A percentile compares a stretch with the other conserved stretches of the same genome.
Conservation (phyloP, 2,329 filamentous ascomycete species). For the Ceratocystiopsis sp. region DNA sequence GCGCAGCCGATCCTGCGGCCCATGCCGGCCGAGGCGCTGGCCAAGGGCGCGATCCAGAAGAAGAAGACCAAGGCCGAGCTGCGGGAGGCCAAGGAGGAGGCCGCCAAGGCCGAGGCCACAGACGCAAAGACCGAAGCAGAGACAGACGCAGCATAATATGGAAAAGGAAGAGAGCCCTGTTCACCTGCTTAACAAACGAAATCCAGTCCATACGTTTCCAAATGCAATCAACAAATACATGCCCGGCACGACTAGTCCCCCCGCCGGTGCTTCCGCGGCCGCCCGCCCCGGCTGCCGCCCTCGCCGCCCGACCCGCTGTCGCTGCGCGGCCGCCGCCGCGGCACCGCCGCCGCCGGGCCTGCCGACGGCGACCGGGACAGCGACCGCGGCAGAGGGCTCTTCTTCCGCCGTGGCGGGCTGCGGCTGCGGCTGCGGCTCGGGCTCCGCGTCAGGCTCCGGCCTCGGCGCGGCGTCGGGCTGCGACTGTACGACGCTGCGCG, state of each 20-base stretch:
- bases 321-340: conserved; percentile 9
- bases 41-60: conserved; percentile 61
- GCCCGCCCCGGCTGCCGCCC: conserved; percentile 3
- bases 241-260: neutral
- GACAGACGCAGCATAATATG: neutral
- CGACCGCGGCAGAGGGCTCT: neutral
- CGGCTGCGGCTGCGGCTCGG: neutral
- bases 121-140: neutral
- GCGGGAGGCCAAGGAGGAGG: conserved; percentile 32
- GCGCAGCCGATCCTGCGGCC: conserved; percentile 77
- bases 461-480: too few species aligned
- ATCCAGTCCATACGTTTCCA: neutral
- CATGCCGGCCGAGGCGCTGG: conserved; percentile 71
- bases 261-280: conserved; percentile 12
- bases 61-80: conserved; percentile 40
- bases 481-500: neutral
- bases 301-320: conserved; percentile 8
- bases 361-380: conserved; percentile 10
- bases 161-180: neutral
- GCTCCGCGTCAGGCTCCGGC: neutral
- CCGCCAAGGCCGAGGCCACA: neutral
- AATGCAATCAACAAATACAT: too few species aligned
- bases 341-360: conserved; percentile 4
- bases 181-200: too few species aligned
- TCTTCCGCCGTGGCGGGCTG: neutral